These are phyloP conservation scores for Smittium mucronatum DNA, from an alignment of 371 early-diverging fungal genomes.

Conservation along the genomic window DNA sequence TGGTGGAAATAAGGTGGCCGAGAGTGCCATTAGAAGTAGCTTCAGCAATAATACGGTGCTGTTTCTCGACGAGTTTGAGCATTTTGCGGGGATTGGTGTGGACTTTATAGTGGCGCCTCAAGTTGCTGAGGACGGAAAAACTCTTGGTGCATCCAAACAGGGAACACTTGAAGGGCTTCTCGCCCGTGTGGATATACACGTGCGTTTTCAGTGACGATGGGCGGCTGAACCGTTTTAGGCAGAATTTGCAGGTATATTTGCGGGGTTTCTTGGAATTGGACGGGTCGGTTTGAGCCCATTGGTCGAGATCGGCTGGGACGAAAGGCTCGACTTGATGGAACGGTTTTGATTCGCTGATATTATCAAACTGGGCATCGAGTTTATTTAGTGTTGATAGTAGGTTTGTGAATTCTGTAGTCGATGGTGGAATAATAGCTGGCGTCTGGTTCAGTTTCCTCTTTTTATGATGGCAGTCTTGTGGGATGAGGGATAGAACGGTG, in stretches of 20 bases:
- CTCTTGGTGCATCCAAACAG: slow-evolving; percentile 35
- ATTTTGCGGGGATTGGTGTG: slow-evolving; percentile 12
- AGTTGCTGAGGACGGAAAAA: slow-evolving; percentile 39
- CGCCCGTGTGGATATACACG: slow-evolving; percentile 48
- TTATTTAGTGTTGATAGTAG: no score
- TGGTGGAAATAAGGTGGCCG: neutral
- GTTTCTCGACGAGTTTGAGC: neutral
- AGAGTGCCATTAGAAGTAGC: neutral
- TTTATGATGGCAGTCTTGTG: no score
- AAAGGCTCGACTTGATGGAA: no score
- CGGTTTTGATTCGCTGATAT: no score
- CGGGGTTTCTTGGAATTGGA: no score
- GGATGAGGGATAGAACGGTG: no score
- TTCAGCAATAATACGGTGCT: neutral
- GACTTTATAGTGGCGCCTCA: slow-evolving; percentile 30
- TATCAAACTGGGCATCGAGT: no score
- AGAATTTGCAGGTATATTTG: slow-evolving; percentile 29
- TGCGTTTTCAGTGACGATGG: slow-evolving; percentile 36
- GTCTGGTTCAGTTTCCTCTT: no score
- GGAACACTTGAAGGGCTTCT: slow-evolving; percentile 41
- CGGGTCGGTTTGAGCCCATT: no score
- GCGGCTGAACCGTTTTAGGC: slow-evolving; percentile 29
- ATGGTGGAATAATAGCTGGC: no score
- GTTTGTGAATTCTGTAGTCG: no score
- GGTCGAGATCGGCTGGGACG: no score